These are phyloP conservation scores for Scutellaria baicalensis DNA, from an alignment of 257 asterid species.

Conservation along the genomic window DNA sequence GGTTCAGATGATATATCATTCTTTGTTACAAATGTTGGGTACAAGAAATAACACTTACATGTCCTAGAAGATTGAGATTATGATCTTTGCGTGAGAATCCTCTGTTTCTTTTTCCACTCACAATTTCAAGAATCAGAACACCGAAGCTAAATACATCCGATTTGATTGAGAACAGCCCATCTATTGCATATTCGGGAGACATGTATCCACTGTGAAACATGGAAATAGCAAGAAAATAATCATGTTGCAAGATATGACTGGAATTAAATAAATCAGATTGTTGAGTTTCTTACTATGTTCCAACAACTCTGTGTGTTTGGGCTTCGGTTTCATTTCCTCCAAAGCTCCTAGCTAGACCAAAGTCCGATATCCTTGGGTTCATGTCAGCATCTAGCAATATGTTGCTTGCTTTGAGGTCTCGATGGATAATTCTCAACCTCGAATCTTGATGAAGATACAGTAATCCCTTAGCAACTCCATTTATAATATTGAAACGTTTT, in stretches of 20 bases:
- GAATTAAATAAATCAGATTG: background rate
- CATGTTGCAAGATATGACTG: background rate
- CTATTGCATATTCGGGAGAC: slow-evolving; percentile 3
- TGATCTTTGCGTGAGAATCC: background rate
- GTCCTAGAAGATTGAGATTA: background rate
- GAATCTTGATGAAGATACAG: slow-evolving; percentile 8
- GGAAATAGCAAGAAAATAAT: background rate
- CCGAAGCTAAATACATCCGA: background rate
- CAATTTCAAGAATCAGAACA: background rate
- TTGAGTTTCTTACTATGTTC: slow-evolving; percentile 2
- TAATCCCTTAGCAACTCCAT: slow-evolving; percentile 1
- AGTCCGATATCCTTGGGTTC: slow-evolving; percentile 6
- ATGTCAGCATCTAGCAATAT: background rate
- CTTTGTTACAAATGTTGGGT: background rate
- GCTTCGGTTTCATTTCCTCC: background rate
- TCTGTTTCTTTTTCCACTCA: slow-evolving; percentile 6
- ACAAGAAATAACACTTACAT: background rate
- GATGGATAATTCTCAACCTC: slow-evolving; percentile 3
- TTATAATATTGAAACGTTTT: background rate
- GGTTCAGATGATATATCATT: background rate
- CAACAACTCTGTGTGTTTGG: background rate
- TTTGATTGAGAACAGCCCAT: background rate
- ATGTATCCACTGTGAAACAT: background rate
- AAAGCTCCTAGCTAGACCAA: background rate
- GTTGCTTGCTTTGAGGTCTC: slow-evolving; percentile 7